Percentiles rank a stretch among this genome's conserved stretches.
These are phyloP conservation scores for Rhizopus sp. DNA, from an alignment of 371 early-diverging fungal species.

Conservation along the genomic window DNA sequence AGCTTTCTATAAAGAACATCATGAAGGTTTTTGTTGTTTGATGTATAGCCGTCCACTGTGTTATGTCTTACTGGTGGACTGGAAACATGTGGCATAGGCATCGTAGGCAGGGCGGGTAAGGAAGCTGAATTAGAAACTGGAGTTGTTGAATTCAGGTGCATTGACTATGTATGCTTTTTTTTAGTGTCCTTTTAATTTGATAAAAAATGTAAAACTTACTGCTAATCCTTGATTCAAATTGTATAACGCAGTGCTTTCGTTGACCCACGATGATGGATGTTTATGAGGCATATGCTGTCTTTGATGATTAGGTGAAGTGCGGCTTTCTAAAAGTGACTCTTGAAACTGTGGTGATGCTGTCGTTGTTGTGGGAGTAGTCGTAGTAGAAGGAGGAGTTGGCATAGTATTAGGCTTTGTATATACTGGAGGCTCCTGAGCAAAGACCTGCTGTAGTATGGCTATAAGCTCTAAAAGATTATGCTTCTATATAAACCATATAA, in stretches of 20 bases:
- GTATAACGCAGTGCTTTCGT: slow-evolving; percentile 46
- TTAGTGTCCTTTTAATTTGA: neutral
- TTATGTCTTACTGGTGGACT: slow-evolving; percentile 61
- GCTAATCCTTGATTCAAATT: slow-evolving; percentile 48
- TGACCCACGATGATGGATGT: slow-evolving; percentile 32
- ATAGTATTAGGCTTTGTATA: slow-evolving; percentile 64
- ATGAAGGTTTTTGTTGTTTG: slow-evolving; percentile 17
- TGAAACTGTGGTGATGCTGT: slow-evolving; percentile 28
- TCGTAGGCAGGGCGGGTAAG: slow-evolving; percentile 14
- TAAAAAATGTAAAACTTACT: neutral
- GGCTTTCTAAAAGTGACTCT: slow-evolving; percentile 19
- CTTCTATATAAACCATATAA: slow-evolving; percentile 34
- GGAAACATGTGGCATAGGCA: slow-evolving; percentile 73
- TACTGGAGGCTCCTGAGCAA: slow-evolving; percentile 80
- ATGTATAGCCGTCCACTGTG: slow-evolving; percentile 2
- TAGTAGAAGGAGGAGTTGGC: slow-evolving; percentile 7
- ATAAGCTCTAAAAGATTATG: slow-evolving; percentile 67
- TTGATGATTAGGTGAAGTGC: slow-evolving; percentile 26
- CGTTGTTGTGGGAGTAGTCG: neutral
- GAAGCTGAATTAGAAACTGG: slow-evolving; percentile 29
- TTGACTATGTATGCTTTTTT: slow-evolving; percentile 17
- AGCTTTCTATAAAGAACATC: slow-evolving; percentile 45
- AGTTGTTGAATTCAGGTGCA: slow-evolving; percentile 27
- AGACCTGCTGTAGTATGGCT: slow-evolving; percentile 69
- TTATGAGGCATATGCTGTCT: slow-evolving; percentile 26